Base-by-base conservation (phyloP, 306 rosid genomes). In the Casuarina equisetifolia region DNA sequence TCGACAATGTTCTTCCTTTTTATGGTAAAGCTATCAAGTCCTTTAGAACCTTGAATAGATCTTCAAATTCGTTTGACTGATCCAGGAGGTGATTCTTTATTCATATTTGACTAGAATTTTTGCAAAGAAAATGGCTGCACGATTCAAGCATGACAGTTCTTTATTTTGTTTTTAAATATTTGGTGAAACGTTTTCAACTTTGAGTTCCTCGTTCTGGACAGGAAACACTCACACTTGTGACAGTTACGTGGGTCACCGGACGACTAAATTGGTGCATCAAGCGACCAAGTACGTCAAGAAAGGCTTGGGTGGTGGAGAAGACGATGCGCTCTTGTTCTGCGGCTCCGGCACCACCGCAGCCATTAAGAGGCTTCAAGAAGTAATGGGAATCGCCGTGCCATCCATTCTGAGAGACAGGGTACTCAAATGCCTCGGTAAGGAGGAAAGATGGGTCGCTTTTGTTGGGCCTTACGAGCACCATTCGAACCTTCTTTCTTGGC, bases 391-490 rank as follows among this genome's bases (percentile, higher is more conserved):
- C 7, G 53, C 86, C 0, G 90, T 90, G 35, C 89, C 98, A 1
- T 89, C 97, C 3, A 88, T 76, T 35, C 9, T 94, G 61, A 84
- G 96, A 42, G 92, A 90, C 6, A 86, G 79, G 19, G 9, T 90
- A 0, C 45, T 89, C 44, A 67, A 66, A 5, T 81, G 43, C 75
- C 82, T 84, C 6, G 36, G 1, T 19, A 58, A 15, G 7, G 82
- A 92, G 54, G 96, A 92, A 74, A 89, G 87, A 59, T 94, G 98
- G 97, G 86, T 94, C 32, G 93, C 90, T 54, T 91, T 94, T 52
- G 93, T 91, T 16, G 98, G 98, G 32, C 98, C 96, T 0, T 76
- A 83, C 58, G 98, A 94, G 72, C 98, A 93, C 80, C 97, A 93
- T 72, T 93, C 98, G 0, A 94, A 94, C 82, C 82, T 92, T 4